Evolutionary conservation across 768 basidiomycete genomes (phyloP).

Genomic region (Amanita molliuscula): DNA sequence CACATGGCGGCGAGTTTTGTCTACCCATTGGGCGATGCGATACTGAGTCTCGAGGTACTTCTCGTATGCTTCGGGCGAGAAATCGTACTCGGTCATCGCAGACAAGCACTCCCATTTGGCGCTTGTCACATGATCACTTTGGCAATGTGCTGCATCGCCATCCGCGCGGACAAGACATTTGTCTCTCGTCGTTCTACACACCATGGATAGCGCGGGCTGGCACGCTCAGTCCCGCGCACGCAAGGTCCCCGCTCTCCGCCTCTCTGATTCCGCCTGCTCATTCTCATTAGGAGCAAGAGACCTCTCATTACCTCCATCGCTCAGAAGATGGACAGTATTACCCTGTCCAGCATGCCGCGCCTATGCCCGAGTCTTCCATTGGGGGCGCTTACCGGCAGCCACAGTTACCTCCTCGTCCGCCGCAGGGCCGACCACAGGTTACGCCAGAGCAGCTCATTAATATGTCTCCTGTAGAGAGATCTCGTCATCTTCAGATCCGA

Average conservation of each 20-base stretch:
- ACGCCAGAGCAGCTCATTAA: constrained; percentile 26
- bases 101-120: constrained; percentile 1
- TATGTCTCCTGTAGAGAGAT: constrained; percentile 54
- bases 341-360: constrained; percentile 48
- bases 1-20: constrained; percentile 17
- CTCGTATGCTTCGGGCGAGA: constrained; percentile 43
- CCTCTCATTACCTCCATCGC: constrained; percentile 16
- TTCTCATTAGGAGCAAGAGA: constrained; percentile 21
- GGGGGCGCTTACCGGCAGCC: constrained; percentile 39
- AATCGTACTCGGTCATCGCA: constrained; percentile 53
- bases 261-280: constrained; percentile 3
- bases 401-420: constrained; percentile 29
- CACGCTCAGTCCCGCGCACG: constrained; percentile 54
- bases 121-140: neutral
- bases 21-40: constrained; percentile 37
- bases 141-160: neutral
- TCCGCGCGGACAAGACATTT: neutral
- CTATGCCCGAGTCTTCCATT: constrained; percentile 52
- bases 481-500: constrained; percentile 43
- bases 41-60: constrained; percentile 34
- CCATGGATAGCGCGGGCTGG: constrained; percentile 77
- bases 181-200: neutral
- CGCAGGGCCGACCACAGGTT: neutral
- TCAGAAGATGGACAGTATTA: constrained; percentile 35
- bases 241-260: constrained; percentile 26